These are phyloP conservation scores for Aureobasidium pullulans DNA, from an alignment of 2,329 filamentous ascomycete species.

Conservation along the genomic window DNA sequence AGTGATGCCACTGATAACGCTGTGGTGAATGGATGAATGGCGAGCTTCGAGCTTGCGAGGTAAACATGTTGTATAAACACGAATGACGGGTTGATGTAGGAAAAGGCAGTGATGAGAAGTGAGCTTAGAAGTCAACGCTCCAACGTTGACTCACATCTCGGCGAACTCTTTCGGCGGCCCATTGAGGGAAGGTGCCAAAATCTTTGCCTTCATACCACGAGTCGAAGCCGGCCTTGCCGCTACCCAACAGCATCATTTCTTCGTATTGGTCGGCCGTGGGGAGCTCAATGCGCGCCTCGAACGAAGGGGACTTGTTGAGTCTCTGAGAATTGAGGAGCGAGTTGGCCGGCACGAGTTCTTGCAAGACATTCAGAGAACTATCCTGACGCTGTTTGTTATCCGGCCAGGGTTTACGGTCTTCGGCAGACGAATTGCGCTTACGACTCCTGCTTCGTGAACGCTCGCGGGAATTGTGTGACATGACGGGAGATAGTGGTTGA, in stretches of 20 bases:
- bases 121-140: constrained; percentile 13
- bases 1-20: too few species aligned
- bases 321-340: constrained; percentile 3
- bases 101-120: not conserved
- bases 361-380: constrained; percentile 31
- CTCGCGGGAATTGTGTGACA: constrained; percentile 19
- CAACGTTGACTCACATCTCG: constrained; percentile 10
- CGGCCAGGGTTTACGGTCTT: constrained; percentile 16
- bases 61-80: not conserved
- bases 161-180: constrained; percentile 10
- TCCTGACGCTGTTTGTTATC: constrained; percentile 24
- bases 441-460: not conserved
- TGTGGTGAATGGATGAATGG: too few species aligned
- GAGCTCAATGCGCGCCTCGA: constrained; percentile 10
- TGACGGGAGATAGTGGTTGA: constrained; percentile 21
- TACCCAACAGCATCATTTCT: constrained; percentile 8
- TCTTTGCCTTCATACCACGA: constrained; percentile 8
- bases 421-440: not conserved
- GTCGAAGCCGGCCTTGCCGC: constrained; percentile 9
- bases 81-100: not conserved
- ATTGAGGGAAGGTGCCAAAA: constrained; percentile 6
- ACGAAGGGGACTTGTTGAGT: not conserved
- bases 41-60: not conserved
- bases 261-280: constrained; percentile 6
- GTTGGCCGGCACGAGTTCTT: constrained; percentile 30